phyloP scores from a whole-genome alignment of 129 eudicot species.

The Ambrosia trifida region DNA sequence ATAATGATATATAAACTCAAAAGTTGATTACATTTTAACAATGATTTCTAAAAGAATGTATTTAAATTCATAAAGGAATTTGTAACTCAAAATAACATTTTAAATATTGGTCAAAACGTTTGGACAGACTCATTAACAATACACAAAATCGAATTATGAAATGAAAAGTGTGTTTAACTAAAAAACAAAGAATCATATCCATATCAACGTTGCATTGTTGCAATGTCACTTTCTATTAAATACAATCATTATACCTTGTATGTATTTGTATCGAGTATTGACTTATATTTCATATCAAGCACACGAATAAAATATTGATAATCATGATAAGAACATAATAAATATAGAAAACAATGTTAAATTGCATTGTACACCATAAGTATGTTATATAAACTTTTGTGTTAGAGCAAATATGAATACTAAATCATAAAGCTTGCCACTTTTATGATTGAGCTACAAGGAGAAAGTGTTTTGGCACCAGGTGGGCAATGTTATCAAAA shows the following conservation, averaged over 20 bases:
- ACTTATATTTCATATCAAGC: too few relatives aligned
- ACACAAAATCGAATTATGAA: not conserved
- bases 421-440: not conserved
- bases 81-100: not conserved
- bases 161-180: not conserved
- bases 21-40: not conserved
- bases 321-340: too few relatives aligned
- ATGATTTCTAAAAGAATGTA: not conserved
- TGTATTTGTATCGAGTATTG: too few relatives aligned
- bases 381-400: too few relatives aligned
- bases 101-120: not conserved
- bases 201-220: constrained; percentile 1
- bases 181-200: not conserved
- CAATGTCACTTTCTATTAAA: not conserved
- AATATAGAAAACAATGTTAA: not conserved
- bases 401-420: not conserved
- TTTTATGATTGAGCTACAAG: too few relatives aligned
- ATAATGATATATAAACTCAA: too few relatives aligned
- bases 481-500: too few relatives aligned
- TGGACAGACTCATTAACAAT: not conserved
- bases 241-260: not conserved
- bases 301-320: too few relatives aligned
- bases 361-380: not conserved
- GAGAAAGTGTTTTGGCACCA: too few relatives aligned
- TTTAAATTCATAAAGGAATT: not conserved